Percentiles rank a stretch among this genome's conserved stretches.
Conservation (phyloP, 2,329 filamentous ascomycete species). For the Xylaria sp. region DNA sequence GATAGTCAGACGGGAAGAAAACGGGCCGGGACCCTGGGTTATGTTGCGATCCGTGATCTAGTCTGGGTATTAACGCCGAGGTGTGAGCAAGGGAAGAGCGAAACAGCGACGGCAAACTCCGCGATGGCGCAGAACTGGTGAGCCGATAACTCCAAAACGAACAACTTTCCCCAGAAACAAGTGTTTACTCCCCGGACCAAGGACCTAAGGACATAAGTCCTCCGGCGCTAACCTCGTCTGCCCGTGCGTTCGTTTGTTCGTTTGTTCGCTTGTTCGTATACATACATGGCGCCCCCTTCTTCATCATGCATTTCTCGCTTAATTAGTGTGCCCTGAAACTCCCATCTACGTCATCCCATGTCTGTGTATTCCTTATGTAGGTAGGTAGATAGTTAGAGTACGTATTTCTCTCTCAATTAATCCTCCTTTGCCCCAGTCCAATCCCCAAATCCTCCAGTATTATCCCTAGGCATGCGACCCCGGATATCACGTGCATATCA, state of each 20-base stretch:
- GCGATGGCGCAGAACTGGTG: background rate
- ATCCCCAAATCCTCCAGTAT: background rate
- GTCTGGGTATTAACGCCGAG: constrained; percentile 26
- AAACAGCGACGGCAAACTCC: constrained; percentile 24
- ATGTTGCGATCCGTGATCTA: background rate
- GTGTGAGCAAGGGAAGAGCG: background rate
- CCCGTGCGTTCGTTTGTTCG: background rate
- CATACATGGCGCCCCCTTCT: background rate
- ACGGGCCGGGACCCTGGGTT: background rate
- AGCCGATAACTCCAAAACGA: background rate
- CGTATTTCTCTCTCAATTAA: background rate
- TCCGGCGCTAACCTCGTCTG: constrained; percentile 8
- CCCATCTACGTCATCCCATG: constrained; percentile 12
- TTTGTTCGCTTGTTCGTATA: background rate
- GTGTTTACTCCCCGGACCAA: background rate
- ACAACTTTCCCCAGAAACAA: background rate
- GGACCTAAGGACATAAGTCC: background rate
- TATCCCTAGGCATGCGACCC: background rate
- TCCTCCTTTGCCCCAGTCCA: background rate
- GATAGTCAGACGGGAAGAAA: background rate
- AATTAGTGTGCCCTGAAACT: constrained; percentile 8
- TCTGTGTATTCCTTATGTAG: background rate
- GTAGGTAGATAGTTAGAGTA: background rate
- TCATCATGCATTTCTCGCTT: constrained; percentile 14
- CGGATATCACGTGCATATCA: background rate